These are phyloP conservation scores for Fusarium illudens DNA, from an alignment of 2,329 filamentous ascomycete genomes.

Conservation along the genomic window DNA sequence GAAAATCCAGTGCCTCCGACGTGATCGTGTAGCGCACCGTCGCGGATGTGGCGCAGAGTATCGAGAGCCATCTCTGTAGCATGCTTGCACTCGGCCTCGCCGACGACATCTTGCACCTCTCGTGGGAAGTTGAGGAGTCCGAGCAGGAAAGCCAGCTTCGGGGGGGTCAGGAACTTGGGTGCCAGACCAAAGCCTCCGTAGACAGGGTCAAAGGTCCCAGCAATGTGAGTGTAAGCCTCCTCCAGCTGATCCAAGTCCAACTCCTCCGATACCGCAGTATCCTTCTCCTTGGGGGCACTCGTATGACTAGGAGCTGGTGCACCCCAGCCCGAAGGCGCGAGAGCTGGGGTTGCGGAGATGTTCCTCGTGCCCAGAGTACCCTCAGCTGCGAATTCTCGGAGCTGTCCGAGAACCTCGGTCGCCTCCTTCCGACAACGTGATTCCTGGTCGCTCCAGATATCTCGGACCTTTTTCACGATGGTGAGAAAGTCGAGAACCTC, in stretches of 20 bases:
- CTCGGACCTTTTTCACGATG: slow-evolving; percentile 80
- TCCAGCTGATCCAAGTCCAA: slow-evolving; percentile 91
- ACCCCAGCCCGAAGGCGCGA: slow-evolving; percentile 44
- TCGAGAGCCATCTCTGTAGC: slow-evolving; percentile 82
- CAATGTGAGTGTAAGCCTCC: slow-evolving; percentile 85
- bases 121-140: slow-evolving; percentile 75
- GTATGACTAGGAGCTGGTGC: slow-evolving; percentile 43
- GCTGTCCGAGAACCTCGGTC: slow-evolving; percentile 79
- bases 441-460: slow-evolving; percentile 84
- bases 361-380: slow-evolving; percentile 70
- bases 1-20: slow-evolving; percentile 63
- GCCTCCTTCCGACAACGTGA: slow-evolving; percentile 84
- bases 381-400: slow-evolving; percentile 89
- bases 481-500: slow-evolving; percentile 81
- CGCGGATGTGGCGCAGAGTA: slow-evolving; percentile 78
- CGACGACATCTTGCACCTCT: slow-evolving; percentile 86
- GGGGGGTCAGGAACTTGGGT: slow-evolving; percentile 90
- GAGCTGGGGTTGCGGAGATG: slow-evolving; percentile 43
- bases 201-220: slow-evolving; percentile 78
- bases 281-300: slow-evolving; percentile 31
- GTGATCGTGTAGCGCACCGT: slow-evolving; percentile 65
- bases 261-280: slow-evolving; percentile 64
- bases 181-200: slow-evolving; percentile 82
- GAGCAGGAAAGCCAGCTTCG: slow-evolving; percentile 84
- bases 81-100: slow-evolving; percentile 75